Percentiles rank a stretch among this genome's conserved stretches.
Evolutionary conservation across 148 eudicot species (phyloP).

Genomic region (Talinum fruticosum): DNA sequence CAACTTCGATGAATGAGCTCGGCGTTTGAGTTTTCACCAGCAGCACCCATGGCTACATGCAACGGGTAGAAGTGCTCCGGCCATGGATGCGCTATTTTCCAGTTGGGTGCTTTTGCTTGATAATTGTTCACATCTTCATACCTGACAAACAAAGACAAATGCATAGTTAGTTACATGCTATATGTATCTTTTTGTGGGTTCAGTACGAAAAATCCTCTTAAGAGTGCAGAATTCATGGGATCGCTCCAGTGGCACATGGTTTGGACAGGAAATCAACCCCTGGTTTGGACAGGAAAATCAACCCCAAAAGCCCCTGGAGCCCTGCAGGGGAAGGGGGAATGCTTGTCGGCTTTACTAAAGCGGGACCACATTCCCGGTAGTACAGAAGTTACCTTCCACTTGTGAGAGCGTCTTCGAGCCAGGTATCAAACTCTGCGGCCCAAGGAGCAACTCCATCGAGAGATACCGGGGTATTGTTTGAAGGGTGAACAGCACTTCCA

Average conservation of each 20-base stretch:
- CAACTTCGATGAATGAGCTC: constrained; percentile 82
- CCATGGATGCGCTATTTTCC: constrained; percentile 48
- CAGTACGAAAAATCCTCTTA: no score
- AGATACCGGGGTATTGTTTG: constrained; percentile 22
- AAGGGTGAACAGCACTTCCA: constrained; percentile 56
- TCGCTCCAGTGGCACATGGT: no score
- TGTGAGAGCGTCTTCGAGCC: constrained; percentile 58
- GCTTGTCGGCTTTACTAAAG: no score
- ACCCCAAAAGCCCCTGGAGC: no score
- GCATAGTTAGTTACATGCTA: no score
- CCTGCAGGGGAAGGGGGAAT: no score
- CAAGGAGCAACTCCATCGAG: constrained; percentile 39
- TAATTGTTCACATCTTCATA: constrained; percentile 53
- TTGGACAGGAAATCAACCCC: no score
- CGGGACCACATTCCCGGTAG: no score
- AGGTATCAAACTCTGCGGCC: constrained; percentile 56
- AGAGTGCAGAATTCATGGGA: no score
- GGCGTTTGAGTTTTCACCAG: constrained; percentile 56
- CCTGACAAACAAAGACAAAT: constrained; percentile 9
- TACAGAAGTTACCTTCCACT: constrained; percentile 38
- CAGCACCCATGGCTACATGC: constrained; percentile 83
- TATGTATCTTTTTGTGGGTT: no score
- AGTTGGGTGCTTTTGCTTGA: constrained; percentile 44
- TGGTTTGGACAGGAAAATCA: no score
- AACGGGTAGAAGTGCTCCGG: constrained; percentile 84